These are phyloP conservation scores for Aspergillus cavernicola DNA, from an alignment of 495 filamentous ascomycete genomes.

Conservation along the genomic window DNA sequence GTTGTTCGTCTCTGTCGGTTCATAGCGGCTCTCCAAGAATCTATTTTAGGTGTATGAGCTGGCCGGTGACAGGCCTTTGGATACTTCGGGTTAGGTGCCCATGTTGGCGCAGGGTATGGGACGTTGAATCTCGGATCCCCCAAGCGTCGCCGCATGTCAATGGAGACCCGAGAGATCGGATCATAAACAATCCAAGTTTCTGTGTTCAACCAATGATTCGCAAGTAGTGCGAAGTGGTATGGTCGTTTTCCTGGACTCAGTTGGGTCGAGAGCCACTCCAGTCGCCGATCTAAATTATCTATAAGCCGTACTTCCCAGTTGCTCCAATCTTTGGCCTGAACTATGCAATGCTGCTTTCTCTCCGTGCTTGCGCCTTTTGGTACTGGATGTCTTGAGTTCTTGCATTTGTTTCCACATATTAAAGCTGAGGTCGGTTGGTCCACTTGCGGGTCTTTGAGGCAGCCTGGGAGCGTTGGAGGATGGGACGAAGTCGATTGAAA, in stretches of 20 bases:
- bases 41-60: conserved; percentile 28
- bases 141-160: conserved; percentile 27
- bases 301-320: conserved; percentile 38
- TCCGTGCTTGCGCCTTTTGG: neutral
- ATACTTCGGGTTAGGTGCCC: conserved; percentile 27
- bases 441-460: neutral
- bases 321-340: conserved; percentile 17
- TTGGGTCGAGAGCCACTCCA: conserved; percentile 39
- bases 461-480: neutral
- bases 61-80: conserved; percentile 13
- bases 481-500: neutral
- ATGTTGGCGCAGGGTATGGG: conserved; percentile 25
- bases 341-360: neutral
- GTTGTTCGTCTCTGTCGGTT: conserved; percentile 31
- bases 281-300: conserved; percentile 33
- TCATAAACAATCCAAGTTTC: conserved; percentile 41
- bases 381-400: neutral
- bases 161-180: conserved; percentile 34
- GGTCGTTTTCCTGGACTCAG: conserved; percentile 38
- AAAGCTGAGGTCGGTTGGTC: neutral
- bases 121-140: conserved; percentile 39
- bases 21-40: conserved; percentile 40
- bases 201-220: conserved; percentile 44
- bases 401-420: neutral
- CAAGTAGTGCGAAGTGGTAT: conserved; percentile 40